Evolutionary conservation across 192 early-diverging fungal species (phyloP).

Genomic region (Kappamyces sp.): DNA sequence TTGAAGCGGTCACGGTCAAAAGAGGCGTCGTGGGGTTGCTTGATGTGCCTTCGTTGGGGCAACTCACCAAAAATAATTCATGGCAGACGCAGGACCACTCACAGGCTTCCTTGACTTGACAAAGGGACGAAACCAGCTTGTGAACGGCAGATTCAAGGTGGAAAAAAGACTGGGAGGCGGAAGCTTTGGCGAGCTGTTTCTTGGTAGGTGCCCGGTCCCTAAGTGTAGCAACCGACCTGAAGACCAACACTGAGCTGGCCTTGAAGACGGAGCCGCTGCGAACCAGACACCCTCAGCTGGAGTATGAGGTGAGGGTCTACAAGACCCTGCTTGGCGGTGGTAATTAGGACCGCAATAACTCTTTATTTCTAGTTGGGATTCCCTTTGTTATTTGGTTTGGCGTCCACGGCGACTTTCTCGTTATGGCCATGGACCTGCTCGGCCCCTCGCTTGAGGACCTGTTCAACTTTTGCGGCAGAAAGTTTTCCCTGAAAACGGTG

Average conservation of each 20-base stretch:
- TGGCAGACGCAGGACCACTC: no score
- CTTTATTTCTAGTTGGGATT: constrained; percentile 55
- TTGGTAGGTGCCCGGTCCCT: constrained; percentile 52
- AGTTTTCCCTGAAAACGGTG: constrained; percentile 83
- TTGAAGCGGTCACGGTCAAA: no score
- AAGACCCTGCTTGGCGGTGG: constrained; percentile 71
- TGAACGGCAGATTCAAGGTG: constrained; percentile 91
- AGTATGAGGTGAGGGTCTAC: constrained; percentile 88
- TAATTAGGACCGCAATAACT: constrained; percentile 2
- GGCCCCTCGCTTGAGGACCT: constrained; percentile 89
- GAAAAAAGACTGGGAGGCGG: constrained; percentile 95
- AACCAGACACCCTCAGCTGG: constrained; percentile 83
- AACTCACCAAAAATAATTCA: no score
- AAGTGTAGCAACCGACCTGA: constrained; percentile 56
- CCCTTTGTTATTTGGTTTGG: constrained; percentile 84
- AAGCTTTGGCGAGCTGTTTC: constrained; percentile 96
- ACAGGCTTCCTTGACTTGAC: no score
- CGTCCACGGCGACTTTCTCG: constrained; percentile 75
- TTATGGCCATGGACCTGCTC: constrained; percentile 82
- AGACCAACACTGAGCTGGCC: constrained; percentile 78
- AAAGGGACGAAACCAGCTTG: constrained; percentile 37
- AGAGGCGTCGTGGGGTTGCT: no score
- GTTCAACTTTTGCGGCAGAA: constrained; percentile 84
- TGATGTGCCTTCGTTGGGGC: no score
- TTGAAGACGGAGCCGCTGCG: constrained; percentile 83